phyloP scores from a whole-genome alignment of 257 asterid genomes.

The Penstemon eatonii region DNA sequence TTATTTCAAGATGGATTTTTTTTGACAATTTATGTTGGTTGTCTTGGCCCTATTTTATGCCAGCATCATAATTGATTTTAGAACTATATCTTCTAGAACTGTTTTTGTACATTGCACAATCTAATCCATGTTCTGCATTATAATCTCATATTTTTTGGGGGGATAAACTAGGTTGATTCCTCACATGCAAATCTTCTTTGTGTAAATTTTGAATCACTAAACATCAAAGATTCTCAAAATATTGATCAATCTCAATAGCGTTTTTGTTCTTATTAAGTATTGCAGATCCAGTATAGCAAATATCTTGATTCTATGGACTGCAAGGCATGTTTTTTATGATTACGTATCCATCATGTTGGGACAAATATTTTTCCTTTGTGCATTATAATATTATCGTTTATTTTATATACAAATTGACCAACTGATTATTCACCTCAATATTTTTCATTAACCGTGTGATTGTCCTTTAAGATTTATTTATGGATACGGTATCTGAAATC shows the following conservation, averaged over 20 bases:
- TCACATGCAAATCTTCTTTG: too few relatives aligned
- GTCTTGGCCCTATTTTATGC: neutral
- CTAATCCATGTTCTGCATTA: neutral
- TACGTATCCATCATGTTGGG: neutral
- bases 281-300: neutral
- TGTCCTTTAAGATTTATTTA: slow-evolving; percentile 10
- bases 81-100: neutral
- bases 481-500: slow-evolving; percentile 19
- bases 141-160: neutral
- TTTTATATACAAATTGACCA: neutral
- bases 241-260: too few relatives aligned
- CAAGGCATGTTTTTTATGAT: neutral
- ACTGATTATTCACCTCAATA: neutral
- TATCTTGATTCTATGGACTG: neutral
- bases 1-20: too few relatives aligned
- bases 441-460: neutral
- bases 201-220: too few relatives aligned
- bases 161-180: neutral
- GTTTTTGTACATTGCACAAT: neutral
- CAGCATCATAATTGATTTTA: slow-evolving; percentile 2
- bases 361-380: neutral
- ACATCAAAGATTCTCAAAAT: too few relatives aligned
- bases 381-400: too few relatives aligned
- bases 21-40: neutral
- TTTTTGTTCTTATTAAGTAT: too few relatives aligned